phyloP scores from a whole-genome alignment of 1,284 basidiomycete genomes.

The Heterobasidion parviporum region DNA sequence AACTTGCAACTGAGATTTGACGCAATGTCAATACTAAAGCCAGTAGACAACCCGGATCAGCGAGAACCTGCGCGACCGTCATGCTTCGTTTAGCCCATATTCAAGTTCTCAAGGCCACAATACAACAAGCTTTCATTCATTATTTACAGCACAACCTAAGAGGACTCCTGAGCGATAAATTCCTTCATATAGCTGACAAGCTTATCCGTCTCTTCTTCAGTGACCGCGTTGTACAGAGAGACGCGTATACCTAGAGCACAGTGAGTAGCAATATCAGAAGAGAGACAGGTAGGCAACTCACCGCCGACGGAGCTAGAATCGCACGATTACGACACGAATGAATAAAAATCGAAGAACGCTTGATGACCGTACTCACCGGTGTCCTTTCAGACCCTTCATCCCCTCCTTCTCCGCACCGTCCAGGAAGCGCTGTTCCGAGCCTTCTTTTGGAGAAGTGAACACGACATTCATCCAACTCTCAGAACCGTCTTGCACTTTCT shows the following conservation, averaged over 20 bases:
- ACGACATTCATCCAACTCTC: slow-evolving; percentile 93
- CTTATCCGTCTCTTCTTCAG: slow-evolving; percentile 66
- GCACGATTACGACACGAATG: not conserved
- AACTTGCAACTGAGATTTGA: too few relatives aligned
- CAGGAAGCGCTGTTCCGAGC: slow-evolving; percentile 66
- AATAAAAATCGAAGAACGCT: not conserved
- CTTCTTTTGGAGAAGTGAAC: slow-evolving; percentile 68
- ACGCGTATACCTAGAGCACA: slow-evolving; percentile 64
- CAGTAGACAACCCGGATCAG: too few relatives aligned
- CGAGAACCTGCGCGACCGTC: too few relatives aligned
- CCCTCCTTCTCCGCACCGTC: slow-evolving; percentile 69
- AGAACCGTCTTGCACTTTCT: slow-evolving; percentile 64
- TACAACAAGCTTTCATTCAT: not conserved
- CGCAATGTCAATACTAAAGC: too few relatives aligned
- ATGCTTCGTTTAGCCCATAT: too few relatives aligned
- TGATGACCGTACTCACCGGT: slow-evolving; percentile 55
- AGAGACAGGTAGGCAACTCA: slow-evolving; percentile 1
- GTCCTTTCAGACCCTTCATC: slow-evolving; percentile 85
- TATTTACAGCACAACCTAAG: not conserved
- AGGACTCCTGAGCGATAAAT: slow-evolving; percentile 28
- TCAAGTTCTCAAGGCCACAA: too few relatives aligned
- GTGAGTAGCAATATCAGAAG: slow-evolving; percentile 2
- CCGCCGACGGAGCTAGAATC: slow-evolving; percentile 12
- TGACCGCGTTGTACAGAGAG: slow-evolving; percentile 93
- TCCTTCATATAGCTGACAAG: slow-evolving; percentile 54